phyloP scores from a whole-genome alignment of 129 eudicot species.

The Saposhnikovia divaricata region DNA sequence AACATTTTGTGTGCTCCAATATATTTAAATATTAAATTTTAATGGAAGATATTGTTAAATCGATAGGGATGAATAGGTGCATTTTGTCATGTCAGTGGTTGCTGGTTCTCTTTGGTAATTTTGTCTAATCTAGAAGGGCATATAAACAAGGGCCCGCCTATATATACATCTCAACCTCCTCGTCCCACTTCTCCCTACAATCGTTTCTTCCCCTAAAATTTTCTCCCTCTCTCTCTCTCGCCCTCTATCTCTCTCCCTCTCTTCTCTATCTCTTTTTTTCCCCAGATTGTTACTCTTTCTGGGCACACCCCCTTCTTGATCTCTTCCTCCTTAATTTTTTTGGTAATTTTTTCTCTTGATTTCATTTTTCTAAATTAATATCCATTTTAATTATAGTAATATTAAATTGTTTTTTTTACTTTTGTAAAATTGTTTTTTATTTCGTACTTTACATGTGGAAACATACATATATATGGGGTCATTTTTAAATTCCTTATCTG shows the following conservation, averaged over 20 bases:
- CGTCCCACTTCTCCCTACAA: background rate
- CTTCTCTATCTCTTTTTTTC: conserved; percentile 14
- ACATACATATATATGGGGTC: background rate
- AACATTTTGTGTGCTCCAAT: no score
- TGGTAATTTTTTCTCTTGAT: conserved; percentile 6
- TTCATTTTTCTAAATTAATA: background rate
- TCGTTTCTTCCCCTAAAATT: background rate
- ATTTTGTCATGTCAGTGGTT: background rate
- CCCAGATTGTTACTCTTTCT: background rate
- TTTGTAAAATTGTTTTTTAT: background rate
- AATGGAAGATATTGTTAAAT: background rate
- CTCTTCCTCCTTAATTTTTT: background rate
- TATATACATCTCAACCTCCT: conserved; percentile 1
- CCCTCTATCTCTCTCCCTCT: conserved; percentile 20
- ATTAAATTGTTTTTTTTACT: background rate
- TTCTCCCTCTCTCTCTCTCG: conserved; percentile 10
- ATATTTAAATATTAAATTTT: no score
- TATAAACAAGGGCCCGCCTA: background rate
- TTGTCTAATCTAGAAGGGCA: background rate
- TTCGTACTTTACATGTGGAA: background rate
- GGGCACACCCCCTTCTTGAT: background rate
- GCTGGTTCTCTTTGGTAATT: background rate
- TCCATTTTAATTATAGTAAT: background rate
- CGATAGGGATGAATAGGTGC: background rate
- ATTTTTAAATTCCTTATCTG: conserved; percentile 9